Conservation (phyloP, 164 flowering plant genomes). For the Vitis vinifera region ASM3070453v1 NC_081810.1:3842501-3843000, state of each 20-base stretch:
- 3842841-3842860: constrained; percentile 2
- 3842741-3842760: not conserved
- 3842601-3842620: too few species aligned
- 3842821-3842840: constrained; percentile 10
- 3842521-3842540: too few species aligned
- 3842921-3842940: constrained; percentile 36
- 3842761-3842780: constrained; percentile 3
- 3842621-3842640: too few species aligned
- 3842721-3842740: not conserved
- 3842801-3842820: constrained; percentile 13
- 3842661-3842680: constrained; percentile 16
- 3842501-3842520: too few species aligned
- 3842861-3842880: too few species aligned
- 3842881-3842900: too few species aligned
- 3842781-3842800: constrained; percentile 20
- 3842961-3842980: constrained; percentile 38
- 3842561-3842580: too few species aligned
- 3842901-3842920: constrained; percentile 36
- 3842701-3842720: constrained; percentile 19
- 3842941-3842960: constrained; percentile 46
- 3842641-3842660: constrained; percentile 9
- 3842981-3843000: constrained; percentile 54
- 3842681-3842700: constrained; percentile 28
- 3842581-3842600: too few species aligned
- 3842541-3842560: too few species aligned